Conservation (phyloP, 345 rosid species). For the Syzygium jambos region DNA sequence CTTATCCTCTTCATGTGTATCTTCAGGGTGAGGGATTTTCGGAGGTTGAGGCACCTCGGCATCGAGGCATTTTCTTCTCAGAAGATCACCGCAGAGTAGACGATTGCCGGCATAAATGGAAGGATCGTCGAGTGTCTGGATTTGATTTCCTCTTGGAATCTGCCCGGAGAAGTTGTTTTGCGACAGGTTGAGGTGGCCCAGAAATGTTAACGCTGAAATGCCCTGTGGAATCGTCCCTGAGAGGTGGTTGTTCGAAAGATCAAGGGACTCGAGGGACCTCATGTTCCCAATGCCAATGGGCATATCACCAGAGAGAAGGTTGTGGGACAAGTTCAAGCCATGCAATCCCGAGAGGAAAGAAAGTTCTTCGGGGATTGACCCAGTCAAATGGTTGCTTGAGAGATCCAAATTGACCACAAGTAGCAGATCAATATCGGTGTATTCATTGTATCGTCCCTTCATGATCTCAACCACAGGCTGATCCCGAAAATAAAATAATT, state of each 20-base stretch:
- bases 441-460: not conserved
- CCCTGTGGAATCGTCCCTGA: constrained; percentile 9
- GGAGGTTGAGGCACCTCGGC: not conserved
- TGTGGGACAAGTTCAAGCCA: constrained; percentile 11
- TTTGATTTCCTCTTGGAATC: not conserved
- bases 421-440: not conserved
- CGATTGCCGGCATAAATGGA: not conserved
- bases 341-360: not conserved
- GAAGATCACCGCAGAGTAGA: not conserved
- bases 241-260: constrained; percentile 9
- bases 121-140: not conserved
- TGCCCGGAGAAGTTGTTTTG: constrained; percentile 1
- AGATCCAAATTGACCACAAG: constrained; percentile 8
- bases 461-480: not conserved
- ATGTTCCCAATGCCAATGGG: constrained; percentile 1
- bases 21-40: not conserved
- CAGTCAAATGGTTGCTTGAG: constrained; percentile 7
- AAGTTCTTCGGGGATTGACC: constrained; percentile 5
- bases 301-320: constrained; percentile 6
- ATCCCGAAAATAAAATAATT: not conserved
- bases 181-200: constrained; percentile 10
- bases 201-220: not conserved
- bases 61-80: not conserved
- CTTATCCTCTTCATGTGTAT: not conserved
- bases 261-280: constrained; percentile 5